Evolutionary conservation across 495 filamentous ascomycete genomes (phyloP).

Genomic region (Aspergillus bridgeri): DNA sequence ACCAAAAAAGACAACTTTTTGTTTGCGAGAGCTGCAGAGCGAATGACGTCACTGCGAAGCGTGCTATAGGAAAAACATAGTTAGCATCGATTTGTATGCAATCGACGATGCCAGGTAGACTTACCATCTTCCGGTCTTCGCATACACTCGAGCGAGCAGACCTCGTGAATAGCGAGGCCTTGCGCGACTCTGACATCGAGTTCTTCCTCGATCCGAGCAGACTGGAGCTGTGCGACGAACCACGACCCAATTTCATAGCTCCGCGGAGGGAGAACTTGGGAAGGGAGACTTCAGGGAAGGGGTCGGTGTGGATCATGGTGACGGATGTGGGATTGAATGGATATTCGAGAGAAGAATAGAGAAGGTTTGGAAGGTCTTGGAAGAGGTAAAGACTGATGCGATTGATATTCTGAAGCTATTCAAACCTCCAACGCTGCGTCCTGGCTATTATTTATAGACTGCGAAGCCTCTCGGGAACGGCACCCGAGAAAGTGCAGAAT

Average conservation of each 20-base stretch:
- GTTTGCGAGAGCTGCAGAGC: neutral
- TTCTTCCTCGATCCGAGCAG: neutral
- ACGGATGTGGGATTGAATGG: neutral
- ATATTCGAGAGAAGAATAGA: too few relatives aligned
- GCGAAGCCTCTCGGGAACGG: neutral
- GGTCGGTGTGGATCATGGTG: neutral
- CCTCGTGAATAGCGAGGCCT: neutral
- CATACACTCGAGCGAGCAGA: neutral
- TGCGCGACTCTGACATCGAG: neutral
- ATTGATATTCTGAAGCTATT: neutral
- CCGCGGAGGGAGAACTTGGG: neutral
- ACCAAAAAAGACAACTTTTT: neutral
- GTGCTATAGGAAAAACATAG: neutral
- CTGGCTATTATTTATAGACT: neutral
- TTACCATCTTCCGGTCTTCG: neutral
- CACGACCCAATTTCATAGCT: neutral
- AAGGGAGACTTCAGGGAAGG: neutral
- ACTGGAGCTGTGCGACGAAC: neutral
- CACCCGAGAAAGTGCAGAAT: neutral
- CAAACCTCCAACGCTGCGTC: neutral
- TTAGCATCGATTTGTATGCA: neutral
- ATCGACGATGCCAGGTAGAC: neutral
- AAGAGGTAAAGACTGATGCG: too few relatives aligned
- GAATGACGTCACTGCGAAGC: neutral
- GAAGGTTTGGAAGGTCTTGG: too few relatives aligned